Base-by-base conservation (phyloP, 139 green algal genomes). In the Chlamydomonas applanata region DNA sequence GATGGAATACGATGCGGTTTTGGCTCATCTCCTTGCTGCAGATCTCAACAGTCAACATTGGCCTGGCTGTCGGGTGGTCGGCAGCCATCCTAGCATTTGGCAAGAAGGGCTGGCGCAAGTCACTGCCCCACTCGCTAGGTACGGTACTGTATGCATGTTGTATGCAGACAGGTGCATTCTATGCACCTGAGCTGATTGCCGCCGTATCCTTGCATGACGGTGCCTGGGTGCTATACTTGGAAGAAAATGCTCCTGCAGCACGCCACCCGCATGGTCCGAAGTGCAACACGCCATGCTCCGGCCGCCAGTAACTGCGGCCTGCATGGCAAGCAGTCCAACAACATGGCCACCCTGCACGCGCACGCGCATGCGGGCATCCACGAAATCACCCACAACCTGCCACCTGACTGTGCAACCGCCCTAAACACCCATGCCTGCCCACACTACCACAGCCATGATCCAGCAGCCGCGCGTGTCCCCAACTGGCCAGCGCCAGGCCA, bases 381-480 rank as follows among this genome's bases (percentile, higher is more conserved):
- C 25, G 57, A n/a, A n/a, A n/a, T n/a, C n/a, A n/a, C n/a, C n/a
- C n/a, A n/a, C n/a, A n/a, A 17, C 46, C 46, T 57, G 46, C 46
- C 17, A 14, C 16, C 46, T 57, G 46, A 14, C 46, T 14, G 14
- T n/a, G 46, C 14, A n/a, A 17, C 46, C 14, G 46, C 14, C 46
- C 16, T 57, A 17, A 14, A 14, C 16, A n/a, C n/a, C n/a, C n/a
- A n/a, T 19, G 57, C 9, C 19, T 14, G 30, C 27, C 5, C 60
- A 5, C 30, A 27, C 34, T 20, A 29, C 25, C 32, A 57, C 89
- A 92, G 95, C 96, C 33, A 99, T 99, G 94, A 90, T 99, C 46
- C 95, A 99, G 84, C 96, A 99, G 91, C 95, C 96, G 27, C 87
- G 94, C 14, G 84, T 97, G 66, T 94, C 96, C 2, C 90, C 92